Evolutionary conservation across 139 green algal species (phyloP).

Genomic region (Tetraselmis chui): DNA sequence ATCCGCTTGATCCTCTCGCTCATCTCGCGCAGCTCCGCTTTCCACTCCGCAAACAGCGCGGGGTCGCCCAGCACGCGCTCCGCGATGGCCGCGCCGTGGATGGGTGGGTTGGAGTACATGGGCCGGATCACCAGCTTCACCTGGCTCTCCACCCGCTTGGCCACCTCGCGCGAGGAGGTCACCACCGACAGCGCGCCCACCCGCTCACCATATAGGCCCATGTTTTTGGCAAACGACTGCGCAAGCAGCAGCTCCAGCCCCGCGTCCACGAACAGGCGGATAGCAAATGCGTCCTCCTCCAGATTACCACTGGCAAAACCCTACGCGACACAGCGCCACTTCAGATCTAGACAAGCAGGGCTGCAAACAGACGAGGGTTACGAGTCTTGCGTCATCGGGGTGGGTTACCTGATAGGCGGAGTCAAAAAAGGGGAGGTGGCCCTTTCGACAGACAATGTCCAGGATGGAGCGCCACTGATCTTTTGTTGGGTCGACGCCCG

Average conservation of each 20-base stretch:
- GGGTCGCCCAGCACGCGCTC: constrained; percentile 26
- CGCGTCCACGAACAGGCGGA: constrained; percentile 18
- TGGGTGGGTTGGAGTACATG: constrained; percentile 46
- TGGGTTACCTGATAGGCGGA: constrained; percentile 50
- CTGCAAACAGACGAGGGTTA: not conserved
- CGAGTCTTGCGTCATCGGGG: constrained; percentile 31
- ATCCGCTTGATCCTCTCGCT: constrained; percentile 14
- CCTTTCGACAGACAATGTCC: constrained; percentile 15
- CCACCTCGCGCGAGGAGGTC: constrained; percentile 6
- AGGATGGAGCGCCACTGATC: constrained; percentile 46
- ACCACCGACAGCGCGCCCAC: constrained; percentile 38
- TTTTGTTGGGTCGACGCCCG: constrained; percentile 40
- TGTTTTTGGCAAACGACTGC: constrained; percentile 27
- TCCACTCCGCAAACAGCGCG: constrained; percentile 15
- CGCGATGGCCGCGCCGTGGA: constrained; percentile 34
- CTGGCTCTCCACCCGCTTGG: constrained; percentile 26
- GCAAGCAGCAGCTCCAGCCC: constrained; percentile 19
- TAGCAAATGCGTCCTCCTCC: constrained; percentile 16
- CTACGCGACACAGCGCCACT: not conserved
- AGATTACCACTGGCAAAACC: constrained; percentile 19
- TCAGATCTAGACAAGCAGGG: not conserved
- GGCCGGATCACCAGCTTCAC: constrained; percentile 31
- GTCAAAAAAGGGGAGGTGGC: constrained; percentile 50
- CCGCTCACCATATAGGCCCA: constrained; percentile 36
- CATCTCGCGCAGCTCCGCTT: constrained; percentile 17